These are phyloP conservation scores for Solanum chmielewskii DNA, from an alignment of 257 asterid species.

Conservation along the genomic window DNA sequence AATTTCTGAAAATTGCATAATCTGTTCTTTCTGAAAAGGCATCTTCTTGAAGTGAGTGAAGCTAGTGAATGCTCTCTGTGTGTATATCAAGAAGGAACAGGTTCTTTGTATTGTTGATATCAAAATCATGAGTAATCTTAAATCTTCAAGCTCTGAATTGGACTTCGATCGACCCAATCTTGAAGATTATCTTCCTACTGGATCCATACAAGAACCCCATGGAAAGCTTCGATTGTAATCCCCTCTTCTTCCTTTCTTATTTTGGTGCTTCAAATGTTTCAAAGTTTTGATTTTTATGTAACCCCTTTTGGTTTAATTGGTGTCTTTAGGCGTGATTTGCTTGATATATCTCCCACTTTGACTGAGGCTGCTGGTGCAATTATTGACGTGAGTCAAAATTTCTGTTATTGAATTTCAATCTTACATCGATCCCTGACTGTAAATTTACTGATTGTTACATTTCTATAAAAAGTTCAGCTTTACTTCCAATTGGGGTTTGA, in stretches of 20 bases:
- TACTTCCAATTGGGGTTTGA: not conserved
- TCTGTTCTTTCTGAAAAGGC: not conserved
- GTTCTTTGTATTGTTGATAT: not conserved
- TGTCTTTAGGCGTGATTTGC: constrained; percentile 67
- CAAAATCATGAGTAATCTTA: not conserved
- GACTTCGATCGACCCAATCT: constrained; percentile 88
- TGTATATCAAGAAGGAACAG: not conserved
- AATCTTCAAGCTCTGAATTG: constrained; percentile 58
- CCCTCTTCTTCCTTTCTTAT: not conserved
- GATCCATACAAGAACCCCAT: constrained; percentile 75
- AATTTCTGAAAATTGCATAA: not conserved
- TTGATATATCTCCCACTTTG: constrained; percentile 86
- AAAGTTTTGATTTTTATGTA: not conserved
- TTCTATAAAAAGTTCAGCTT: not conserved
- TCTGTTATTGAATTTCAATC: not conserved
- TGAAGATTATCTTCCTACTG: constrained; percentile 85
- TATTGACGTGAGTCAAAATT: constrained; percentile 54
- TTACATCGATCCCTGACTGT: not conserved
- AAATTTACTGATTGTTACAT: not conserved
- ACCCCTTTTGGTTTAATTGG: not conserved
- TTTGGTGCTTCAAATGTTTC: not conserved
- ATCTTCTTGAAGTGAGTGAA: not conserved
- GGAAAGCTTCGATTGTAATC: constrained; percentile 70
- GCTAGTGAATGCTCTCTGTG: not conserved
- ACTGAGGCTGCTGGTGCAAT: constrained; percentile 99